Conservation (phyloP, 164 flowering plant species). For the Vitis rupestris region DNA sequence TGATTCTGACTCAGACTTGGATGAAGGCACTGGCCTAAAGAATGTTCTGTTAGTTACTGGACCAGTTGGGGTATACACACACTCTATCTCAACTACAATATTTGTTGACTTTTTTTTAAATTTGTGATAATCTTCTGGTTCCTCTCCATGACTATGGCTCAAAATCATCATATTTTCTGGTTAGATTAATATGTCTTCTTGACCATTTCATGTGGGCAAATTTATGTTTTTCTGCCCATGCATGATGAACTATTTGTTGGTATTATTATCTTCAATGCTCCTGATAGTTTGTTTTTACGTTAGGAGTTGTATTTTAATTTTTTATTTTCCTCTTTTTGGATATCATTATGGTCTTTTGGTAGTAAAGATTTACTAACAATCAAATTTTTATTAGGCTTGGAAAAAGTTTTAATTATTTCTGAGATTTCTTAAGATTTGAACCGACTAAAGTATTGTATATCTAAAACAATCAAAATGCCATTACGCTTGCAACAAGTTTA, state of each 20-base stretch:
- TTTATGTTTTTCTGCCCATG: neutral
- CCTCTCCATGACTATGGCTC: neutral
- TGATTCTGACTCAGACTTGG: slow-evolving; percentile 50
- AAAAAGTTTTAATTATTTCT: too few relatives aligned
- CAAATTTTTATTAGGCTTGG: neutral
- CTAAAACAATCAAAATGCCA: too few relatives aligned
- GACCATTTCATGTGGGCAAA: neutral
- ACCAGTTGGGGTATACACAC: slow-evolving; percentile 79
- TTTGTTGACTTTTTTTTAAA: neutral
- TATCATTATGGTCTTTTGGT: neutral
- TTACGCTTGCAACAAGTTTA: too few relatives aligned
- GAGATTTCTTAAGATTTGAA: neutral
- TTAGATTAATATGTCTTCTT: neutral
- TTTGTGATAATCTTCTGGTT: neutral
- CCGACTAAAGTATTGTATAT: too few relatives aligned
- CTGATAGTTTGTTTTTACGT: neutral
- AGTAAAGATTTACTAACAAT: neutral
- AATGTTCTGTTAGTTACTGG: slow-evolving; percentile 89
- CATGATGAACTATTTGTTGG: neutral
- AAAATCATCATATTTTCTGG: neutral
- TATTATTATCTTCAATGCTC: neutral
- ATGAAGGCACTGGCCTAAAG: slow-evolving; percentile 43
- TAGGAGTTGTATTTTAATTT: neutral
- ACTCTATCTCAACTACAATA: neutral
- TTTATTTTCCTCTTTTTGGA: neutral